Base-by-base conservation (phyloP, 2,329 filamentous ascomycete species). In the Orbilia quercus region DNA sequence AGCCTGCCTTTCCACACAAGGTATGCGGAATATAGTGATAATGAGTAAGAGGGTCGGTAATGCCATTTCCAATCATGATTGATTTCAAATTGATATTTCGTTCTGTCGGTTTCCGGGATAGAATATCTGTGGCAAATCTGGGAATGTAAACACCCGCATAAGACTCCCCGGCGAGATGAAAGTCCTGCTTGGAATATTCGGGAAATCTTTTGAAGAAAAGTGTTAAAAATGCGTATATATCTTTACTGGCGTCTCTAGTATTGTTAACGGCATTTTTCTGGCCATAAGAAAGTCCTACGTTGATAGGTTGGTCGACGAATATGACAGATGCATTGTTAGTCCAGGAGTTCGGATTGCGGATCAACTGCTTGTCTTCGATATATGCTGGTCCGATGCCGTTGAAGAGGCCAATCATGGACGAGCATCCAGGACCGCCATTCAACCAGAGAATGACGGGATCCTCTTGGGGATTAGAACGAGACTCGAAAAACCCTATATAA, bases 161-260 rank as follows among this genome's bases (percentile, higher is more conserved):
- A 1, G 91, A 96, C 84, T 97, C 93, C 81, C 93, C 93, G 75
- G 92, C 90, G 82, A 97, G 96, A 85, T 98, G 94, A 88, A 99
- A 99, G 82, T 94, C 90, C 83, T 98, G 95, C 80, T 89, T 86
- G 51, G 92, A 87, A 80, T 99, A 98, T 83, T 99, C 87, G 66
- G 95, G 95, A 86, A 98, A 99, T 81, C 97, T 91, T 84, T 96
- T 90, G 87, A 99, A 99, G 88, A 99, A 99, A 77, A 98, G 90
- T 40, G 93, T 96, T 76, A 99, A 85, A 74, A 99, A 90, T 77
- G 95, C 95, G 79, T 98, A 98, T 78, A 99, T 89, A 79, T 99
- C 95, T 87, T 99, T 98, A 84, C 92, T 92, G 53, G 95, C 95
- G 77, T 94, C 94, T 74, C 96, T 88, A 18, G 94, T 98, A 86